A percentile compares a stretch with the other conserved stretches of the same genome.
phyloP scores from a whole-genome alignment of 768 basidiomycete species.

The Pisolithus albus region DNA sequence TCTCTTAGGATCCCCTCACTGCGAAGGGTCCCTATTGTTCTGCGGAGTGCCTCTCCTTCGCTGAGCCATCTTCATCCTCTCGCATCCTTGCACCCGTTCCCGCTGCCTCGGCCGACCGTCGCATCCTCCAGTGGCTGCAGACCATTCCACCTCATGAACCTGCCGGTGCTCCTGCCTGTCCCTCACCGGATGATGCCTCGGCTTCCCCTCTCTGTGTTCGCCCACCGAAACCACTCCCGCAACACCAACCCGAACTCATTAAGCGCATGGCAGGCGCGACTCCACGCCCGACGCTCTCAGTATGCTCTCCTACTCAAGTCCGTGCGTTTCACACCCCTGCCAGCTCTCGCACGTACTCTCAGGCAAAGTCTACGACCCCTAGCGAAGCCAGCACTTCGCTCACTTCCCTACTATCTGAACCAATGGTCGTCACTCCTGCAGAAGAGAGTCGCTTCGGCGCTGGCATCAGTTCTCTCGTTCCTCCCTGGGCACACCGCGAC shows the following conservation, averaged over 20 bases:
- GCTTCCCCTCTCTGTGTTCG: slow-evolving; percentile 10
- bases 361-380: slow-evolving; percentile 29
- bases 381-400: slow-evolving; percentile 44
- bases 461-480: slow-evolving; percentile 38
- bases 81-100: not conserved
- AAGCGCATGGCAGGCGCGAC: slow-evolving; percentile 25
- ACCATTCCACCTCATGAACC: slow-evolving; percentile 27
- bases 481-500: slow-evolving; percentile 22
- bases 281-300: slow-evolving; percentile 42
- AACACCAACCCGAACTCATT: slow-evolving; percentile 28
- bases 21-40: slow-evolving; percentile 49
- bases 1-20: slow-evolving; percentile 22
- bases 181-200: slow-evolving; percentile 19
- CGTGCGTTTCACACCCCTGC: slow-evolving; percentile 23
- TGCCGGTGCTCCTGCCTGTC: slow-evolving; percentile 23
- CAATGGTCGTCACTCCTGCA: slow-evolving; percentile 34
- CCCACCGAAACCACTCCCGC: slow-evolving; percentile 10
- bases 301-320: slow-evolving; percentile 36
- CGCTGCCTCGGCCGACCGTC: slow-evolving; percentile 3
- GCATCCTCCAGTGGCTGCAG: slow-evolving; percentile 25
- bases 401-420: slow-evolving; percentile 42
- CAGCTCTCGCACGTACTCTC: slow-evolving; percentile 27
- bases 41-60: slow-evolving; percentile 32
- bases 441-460: slow-evolving; percentile 39
- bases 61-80: slow-evolving; percentile 31